Evolutionary conservation across 495 filamentous ascomycete genomes (phyloP), one percentile per base, ranked within the genome.

Genomic region (Choiromyces venosus): DNA sequence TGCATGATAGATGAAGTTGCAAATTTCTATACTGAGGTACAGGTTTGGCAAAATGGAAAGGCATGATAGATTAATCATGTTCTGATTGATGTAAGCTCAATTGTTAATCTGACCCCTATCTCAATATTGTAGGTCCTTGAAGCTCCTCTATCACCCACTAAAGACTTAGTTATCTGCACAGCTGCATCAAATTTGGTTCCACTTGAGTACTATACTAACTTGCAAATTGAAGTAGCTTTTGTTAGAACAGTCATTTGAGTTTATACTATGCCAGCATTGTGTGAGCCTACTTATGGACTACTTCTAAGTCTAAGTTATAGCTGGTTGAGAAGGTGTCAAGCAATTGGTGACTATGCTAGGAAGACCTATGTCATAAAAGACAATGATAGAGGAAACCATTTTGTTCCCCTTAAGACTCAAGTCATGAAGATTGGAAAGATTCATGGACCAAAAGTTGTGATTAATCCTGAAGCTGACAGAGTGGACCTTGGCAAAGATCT

Each of bases 311-410:
- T n/a, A n/a, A n/a, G n/a, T n/a, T n/a, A 64, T 0, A 5, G 65
- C 0, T 72, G 42, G 71, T 18, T 72, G 2, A 10, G 71, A 19
- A 42, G 56, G 19, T 67, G 71, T 25, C 64, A 65, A 35, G 71
- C 42, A 1, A 10, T 33, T 3, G 71, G 65, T 0, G 21, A 68
- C n/a, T 72, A 72, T 19, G 21, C 25, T 0, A 7, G 21, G 6
- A 64, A 72, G 1, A 39, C 42, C 0, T 72, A 72, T 9, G 10
- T 68, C 1, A 72, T 72, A 3, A 67, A 38, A 3, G 71, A 72
- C 8, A 0, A 4, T 0, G 1, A 37, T 2, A 64, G 71, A 1
- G 1, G 1, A 3, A 29, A 38, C 3, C 25, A 72, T 36, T n/a
- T n/a, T n/a, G n/a, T 66, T 37, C n/a, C 16, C 33, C 8, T 12